Percentiles rank a stretch among this genome's conserved stretches.
phyloP scores from a whole-genome alignment of 192 early-diverging fungal genomes.

The Entophlyctis helioformis region DNA sequence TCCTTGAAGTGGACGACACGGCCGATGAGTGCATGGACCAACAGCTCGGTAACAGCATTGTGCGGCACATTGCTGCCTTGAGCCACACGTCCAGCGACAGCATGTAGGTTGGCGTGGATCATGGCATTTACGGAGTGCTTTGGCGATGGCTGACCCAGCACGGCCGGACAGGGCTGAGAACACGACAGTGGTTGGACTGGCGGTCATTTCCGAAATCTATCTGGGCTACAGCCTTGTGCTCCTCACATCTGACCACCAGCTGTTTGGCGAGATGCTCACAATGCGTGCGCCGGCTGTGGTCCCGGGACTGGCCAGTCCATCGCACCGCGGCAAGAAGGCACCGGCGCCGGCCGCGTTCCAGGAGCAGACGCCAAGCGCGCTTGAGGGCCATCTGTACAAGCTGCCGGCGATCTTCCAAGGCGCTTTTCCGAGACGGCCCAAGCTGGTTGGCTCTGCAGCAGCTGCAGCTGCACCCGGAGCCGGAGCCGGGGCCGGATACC shows the following conservation, averaged over 20 bases:
- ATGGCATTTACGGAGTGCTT: too few relatives aligned
- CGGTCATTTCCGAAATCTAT: conserved; percentile 48
- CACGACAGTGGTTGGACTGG: conserved; percentile 45
- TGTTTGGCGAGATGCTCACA: conserved; percentile 30
- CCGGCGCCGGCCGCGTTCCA: background rate
- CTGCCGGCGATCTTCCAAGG: background rate
- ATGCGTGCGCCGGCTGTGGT: background rate
- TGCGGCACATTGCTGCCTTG: too few relatives aligned
- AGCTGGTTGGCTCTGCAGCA: background rate
- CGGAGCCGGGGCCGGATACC: conserved; percentile 12
- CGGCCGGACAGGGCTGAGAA: too few relatives aligned
- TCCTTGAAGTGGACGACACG: conserved; percentile 10
- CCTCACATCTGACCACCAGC: conserved; percentile 37
- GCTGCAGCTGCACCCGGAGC: conserved; percentile 24
- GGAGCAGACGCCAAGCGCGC: conserved; percentile 1
- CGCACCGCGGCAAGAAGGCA: too few relatives aligned
- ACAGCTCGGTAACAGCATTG: background rate
- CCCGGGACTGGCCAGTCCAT: background rate
- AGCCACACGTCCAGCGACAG: too few relatives aligned
- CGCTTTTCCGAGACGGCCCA: background rate
- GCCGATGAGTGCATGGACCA: background rate
- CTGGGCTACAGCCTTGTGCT: conserved; percentile 60
- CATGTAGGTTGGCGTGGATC: too few relatives aligned
- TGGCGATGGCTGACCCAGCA: too few relatives aligned
- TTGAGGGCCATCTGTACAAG: background rate